Evolutionary conservation across 2,329 filamentous ascomycete species (phyloP).

Genomic region (Pleurostoma richardsiae): DNA sequence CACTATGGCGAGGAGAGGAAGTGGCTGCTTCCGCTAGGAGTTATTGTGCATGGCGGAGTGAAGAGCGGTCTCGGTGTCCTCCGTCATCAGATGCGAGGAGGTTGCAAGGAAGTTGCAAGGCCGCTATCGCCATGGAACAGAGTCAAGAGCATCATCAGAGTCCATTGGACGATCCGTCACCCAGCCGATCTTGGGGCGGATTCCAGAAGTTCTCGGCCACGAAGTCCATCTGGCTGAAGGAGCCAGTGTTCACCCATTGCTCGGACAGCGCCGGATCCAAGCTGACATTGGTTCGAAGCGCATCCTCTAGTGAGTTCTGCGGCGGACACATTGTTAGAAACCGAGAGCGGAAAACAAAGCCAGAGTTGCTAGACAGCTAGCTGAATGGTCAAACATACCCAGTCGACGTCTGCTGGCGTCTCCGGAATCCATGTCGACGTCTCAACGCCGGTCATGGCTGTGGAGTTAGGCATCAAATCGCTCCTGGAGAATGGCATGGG

Average conservation of each 20-base stretch:
- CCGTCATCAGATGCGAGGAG: too few relatives aligned
- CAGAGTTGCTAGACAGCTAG: too few relatives aligned
- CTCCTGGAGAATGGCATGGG: constrained; percentile 3
- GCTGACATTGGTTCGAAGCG: constrained; percentile 4
- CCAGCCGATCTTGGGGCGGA: background rate
- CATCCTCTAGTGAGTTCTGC: constrained; percentile 4
- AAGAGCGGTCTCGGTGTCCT: too few relatives aligned
- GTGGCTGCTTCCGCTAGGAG: too few relatives aligned
- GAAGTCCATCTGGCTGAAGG: background rate
- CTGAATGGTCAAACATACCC: constrained; percentile 1
- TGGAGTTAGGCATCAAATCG: constrained; percentile 6
- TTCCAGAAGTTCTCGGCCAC: background rate
- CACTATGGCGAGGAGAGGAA: too few relatives aligned
- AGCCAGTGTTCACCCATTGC: background rate
- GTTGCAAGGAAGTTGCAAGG: too few relatives aligned
- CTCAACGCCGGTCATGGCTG: background rate
- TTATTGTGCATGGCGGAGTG: too few relatives aligned
- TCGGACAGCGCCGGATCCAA: background rate
- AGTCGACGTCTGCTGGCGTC: constrained; percentile 2
- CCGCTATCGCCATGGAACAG: too few relatives aligned
- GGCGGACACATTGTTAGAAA: background rate
- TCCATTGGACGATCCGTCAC: background rate
- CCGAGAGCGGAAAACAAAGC: too few relatives aligned
- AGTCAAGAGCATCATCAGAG: too few relatives aligned
- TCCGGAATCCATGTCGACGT: constrained; percentile 5